Conservation (phyloP, 768 basidiomycete genomes). For the Suillus discolor region DNA sequence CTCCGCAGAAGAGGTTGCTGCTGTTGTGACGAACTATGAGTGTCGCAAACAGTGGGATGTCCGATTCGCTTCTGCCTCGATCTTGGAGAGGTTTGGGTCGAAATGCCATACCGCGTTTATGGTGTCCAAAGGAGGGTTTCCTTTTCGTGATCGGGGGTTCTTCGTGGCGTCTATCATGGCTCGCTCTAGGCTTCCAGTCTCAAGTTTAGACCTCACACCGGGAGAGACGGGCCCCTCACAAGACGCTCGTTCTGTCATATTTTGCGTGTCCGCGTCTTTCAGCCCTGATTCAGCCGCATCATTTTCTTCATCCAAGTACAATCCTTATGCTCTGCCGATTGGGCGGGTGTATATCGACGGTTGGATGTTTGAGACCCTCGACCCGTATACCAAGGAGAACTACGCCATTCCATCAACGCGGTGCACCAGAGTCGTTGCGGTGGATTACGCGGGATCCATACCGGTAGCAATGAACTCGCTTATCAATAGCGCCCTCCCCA, state of each 20-base stretch:
- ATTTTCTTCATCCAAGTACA: conserved; percentile 71
- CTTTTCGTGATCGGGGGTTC: conserved; percentile 89
- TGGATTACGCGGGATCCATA: conserved; percentile 86
- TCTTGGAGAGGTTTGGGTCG: conserved; percentile 79
- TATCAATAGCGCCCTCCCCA: conserved; percentile 78
- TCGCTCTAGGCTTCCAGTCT: conserved; percentile 45
- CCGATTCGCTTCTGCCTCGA: conserved; percentile 66
- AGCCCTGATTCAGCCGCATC: conserved; percentile 59
- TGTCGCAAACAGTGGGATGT: conserved; percentile 88
- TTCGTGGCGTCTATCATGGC: conserved; percentile 78
- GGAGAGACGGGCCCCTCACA: conserved; percentile 38
- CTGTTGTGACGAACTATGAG: conserved; percentile 67
- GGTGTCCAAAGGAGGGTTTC: conserved; percentile 78
- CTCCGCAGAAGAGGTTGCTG: conserved; percentile 87
- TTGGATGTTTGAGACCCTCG: conserved; percentile 95
- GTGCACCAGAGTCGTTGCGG: conserved; percentile 80
- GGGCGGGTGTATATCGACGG: conserved; percentile 88
- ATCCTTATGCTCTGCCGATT: conserved; percentile 70
- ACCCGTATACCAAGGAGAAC: conserved; percentile 92
- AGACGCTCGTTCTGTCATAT: conserved; percentile 64
- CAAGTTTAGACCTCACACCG: conserved; percentile 43
- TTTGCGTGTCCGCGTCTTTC: conserved; percentile 84
- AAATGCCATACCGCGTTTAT: conserved; percentile 73
- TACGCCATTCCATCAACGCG: conserved; percentile 93
- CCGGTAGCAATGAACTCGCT: conserved; percentile 84